Conservation (phyloP, 441 rosid genomes). For the Syzygium syzygioides region DNA sequence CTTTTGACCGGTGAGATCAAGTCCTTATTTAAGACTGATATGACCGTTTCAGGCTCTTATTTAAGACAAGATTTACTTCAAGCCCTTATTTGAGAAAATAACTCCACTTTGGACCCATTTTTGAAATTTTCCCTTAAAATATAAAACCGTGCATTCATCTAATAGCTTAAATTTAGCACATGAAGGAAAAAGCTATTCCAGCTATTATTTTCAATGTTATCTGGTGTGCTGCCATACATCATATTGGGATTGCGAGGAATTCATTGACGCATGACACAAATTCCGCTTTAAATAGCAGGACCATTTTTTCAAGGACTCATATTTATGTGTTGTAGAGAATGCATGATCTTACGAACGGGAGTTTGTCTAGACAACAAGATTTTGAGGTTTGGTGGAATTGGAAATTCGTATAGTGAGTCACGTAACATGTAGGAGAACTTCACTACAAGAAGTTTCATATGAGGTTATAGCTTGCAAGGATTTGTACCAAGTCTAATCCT, state of each 20-base stretch:
- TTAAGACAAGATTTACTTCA: too few species aligned
- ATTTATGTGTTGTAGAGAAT: not conserved
- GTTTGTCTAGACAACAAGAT: not conserved
- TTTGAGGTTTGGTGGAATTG: not conserved
- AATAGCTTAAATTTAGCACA: not conserved
- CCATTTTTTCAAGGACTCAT: not conserved
- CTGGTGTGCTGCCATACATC: not conserved
- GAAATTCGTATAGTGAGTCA: not conserved
- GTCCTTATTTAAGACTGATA: too few species aligned
- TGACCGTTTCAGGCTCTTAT: too few species aligned
- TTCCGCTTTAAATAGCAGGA: too few species aligned
- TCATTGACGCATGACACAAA: too few species aligned
- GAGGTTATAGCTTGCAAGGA: not conserved
- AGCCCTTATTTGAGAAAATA: too few species aligned
- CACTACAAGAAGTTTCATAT: not conserved
- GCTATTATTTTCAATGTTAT: not conserved
- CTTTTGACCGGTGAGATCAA: too few species aligned
- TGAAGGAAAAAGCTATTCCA: not conserved
- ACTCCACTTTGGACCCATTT: too few species aligned
- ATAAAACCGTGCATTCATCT: too few species aligned
- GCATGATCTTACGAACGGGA: not conserved
- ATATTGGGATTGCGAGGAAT: too few species aligned
- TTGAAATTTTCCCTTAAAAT: too few species aligned
- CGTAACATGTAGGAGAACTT: not conserved
- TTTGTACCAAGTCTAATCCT: not conserved